A percentile compares a stretch with the other conserved stretches of the same genome.
Evolutionary conservation across 2,329 filamentous ascomycete genomes (phyloP).

Genomic region (Pyricularia pennisetigena): DNA sequence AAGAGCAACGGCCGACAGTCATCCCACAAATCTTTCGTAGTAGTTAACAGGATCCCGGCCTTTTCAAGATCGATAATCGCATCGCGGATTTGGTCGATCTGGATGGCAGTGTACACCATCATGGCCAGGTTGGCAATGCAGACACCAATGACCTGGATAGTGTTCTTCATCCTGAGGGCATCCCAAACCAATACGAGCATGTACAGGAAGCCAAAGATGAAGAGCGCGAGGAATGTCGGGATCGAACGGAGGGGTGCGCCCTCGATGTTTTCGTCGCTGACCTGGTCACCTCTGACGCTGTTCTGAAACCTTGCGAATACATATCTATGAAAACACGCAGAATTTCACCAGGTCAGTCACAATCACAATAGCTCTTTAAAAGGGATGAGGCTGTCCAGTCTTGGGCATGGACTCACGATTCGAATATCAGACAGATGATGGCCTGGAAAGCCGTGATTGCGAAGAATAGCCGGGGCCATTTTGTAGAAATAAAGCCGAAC

Average conservation of each 20-base stretch:
- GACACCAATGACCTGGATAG: conserved; percentile 93
- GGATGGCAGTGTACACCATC: conserved; percentile 85
- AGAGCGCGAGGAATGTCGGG: conserved; percentile 88
- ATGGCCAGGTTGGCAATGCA: conserved; percentile 88
- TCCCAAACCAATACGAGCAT: conserved; percentile 86
- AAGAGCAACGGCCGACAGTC: conserved; percentile 68
- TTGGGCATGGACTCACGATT: conserved; percentile 56
- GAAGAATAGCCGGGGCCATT: conserved; percentile 86
- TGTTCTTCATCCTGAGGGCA: conserved; percentile 89
- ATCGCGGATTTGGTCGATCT: conserved; percentile 79
- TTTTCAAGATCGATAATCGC: conserved; percentile 50
- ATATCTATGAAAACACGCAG: conserved; percentile 47
- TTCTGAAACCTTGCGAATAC: conserved; percentile 81
- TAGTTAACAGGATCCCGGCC: conserved; percentile 9
- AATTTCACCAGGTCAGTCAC: background rate
- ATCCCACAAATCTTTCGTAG: conserved; percentile 47
- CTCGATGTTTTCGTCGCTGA: conserved; percentile 31
- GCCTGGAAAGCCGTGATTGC: conserved; percentile 66
- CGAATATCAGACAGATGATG: conserved; percentile 68
- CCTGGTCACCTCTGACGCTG: conserved; percentile 35
- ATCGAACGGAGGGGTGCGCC: conserved; percentile 61
- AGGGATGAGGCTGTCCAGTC: background rate
- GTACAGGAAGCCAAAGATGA: conserved; percentile 96
- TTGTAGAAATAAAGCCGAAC: conserved; percentile 71
- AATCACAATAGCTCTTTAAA: background rate